These are phyloP conservation scores for Euphrasia confusa DNA, from an alignment of 257 asterid species.

Conservation along the genomic window DNA sequence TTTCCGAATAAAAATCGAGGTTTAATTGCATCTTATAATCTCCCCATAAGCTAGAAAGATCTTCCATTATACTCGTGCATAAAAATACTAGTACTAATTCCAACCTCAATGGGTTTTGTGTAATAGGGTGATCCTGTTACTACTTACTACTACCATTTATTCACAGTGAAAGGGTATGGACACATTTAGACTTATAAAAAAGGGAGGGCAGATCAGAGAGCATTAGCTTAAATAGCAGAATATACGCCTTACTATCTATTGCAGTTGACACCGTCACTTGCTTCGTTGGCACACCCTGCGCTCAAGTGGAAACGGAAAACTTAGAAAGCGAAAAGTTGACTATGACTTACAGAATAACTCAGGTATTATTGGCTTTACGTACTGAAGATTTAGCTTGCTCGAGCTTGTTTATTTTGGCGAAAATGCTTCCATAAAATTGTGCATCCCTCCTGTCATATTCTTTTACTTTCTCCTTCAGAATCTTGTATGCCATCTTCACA, in stretches of 20 bases:
- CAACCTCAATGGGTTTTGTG: no score
- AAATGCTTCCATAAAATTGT: conserved; percentile 51
- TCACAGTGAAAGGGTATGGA: background rate
- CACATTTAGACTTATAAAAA: background rate
- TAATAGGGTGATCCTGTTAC: no score
- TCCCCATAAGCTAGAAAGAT: no score
- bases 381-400: no score
- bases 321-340: background rate
- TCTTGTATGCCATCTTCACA: conserved; percentile 51
- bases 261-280: conserved; percentile 24
- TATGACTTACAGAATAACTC: no score
- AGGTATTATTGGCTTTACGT: no score
- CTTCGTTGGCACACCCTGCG: conserved; percentile 31
- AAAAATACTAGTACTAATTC: no score
- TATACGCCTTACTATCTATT: conserved; percentile 39
- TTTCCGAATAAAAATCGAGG: no score
- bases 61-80: no score
- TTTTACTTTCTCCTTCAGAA: conserved; percentile 51
- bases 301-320: background rate
- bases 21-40: no score
- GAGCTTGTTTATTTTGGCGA: conserved; percentile 38
- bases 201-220: background rate
- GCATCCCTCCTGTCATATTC: conserved; percentile 54
- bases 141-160: background rate
- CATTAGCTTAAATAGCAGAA: background rate